A percentile compares a stretch with the other conserved stretches of the same genome.
These are phyloP conservation scores for Flaveria bidentis DNA, from an alignment of 129 eudicot genomes.

Conservation along the genomic window DNA sequence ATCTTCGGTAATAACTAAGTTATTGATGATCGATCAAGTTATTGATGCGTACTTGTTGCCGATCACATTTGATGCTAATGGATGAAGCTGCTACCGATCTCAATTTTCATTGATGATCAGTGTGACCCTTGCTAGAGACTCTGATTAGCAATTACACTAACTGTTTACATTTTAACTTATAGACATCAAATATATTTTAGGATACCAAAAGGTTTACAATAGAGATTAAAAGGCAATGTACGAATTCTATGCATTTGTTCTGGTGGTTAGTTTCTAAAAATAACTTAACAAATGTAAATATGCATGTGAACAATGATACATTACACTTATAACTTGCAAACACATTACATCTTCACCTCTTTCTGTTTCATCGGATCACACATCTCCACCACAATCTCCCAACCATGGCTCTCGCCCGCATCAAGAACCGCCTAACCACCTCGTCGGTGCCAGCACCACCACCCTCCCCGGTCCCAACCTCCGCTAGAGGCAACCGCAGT, in stretches of 20 bases:
- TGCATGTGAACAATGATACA: background rate
- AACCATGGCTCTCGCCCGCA: constrained; percentile 39
- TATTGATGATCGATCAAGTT: too few relatives aligned
- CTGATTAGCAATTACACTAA: too few relatives aligned
- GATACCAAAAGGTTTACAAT: too few relatives aligned
- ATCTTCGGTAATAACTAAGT: too few relatives aligned
- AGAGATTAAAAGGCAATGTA: background rate
- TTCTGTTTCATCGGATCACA: constrained; percentile 23
- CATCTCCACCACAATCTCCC: constrained; percentile 8
- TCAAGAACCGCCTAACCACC: constrained; percentile 28
- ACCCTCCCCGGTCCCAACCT: constrained; percentile 60
- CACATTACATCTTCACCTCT: constrained; percentile 10
- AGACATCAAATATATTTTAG: too few relatives aligned
- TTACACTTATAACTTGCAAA: background rate
- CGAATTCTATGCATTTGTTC: constrained; percentile 6
- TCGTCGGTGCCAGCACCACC: constrained; percentile 49
- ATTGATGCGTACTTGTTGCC: too few relatives aligned
- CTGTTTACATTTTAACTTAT: too few relatives aligned
- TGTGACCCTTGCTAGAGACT: too few relatives aligned
- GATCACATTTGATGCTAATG: too few relatives aligned
- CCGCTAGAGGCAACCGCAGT: constrained; percentile 49
- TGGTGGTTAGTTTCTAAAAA: background rate
- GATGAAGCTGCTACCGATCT: too few relatives aligned
- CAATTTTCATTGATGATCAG: too few relatives aligned
- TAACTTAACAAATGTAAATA: background rate